Evolutionary conservation across 306 rosid species (phyloP).

Genomic region (Astragalus glycyphyllos): DNA sequence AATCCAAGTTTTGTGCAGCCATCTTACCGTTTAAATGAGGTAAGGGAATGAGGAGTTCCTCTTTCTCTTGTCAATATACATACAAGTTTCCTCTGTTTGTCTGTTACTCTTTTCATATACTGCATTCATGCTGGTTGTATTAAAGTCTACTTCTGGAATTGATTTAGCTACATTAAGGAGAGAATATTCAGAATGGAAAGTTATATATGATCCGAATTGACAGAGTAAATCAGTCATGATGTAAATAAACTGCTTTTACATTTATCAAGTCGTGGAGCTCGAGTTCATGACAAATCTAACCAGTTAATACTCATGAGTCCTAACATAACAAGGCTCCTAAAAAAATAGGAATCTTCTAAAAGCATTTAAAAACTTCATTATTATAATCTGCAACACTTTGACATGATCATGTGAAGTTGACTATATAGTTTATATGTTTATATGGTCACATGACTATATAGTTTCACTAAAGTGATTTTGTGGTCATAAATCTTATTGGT

Average conservation of each 20-base stretch:
- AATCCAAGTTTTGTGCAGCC: slow-evolving; percentile 92
- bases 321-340: background rate
- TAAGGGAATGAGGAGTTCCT: slow-evolving; percentile 41
- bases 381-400: background rate
- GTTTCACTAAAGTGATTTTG: slow-evolving; percentile 15
- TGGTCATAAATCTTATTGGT: slow-evolving; percentile 28
- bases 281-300: slow-evolving; percentile 23
- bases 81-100: background rate
- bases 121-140: slow-evolving; percentile 24
- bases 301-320: background rate
- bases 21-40: slow-evolving; percentile 84
- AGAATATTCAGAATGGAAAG: slow-evolving; percentile 29
- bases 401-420: background rate
- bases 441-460: background rate
- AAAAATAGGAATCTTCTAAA: background rate
- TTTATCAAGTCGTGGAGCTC: background rate
- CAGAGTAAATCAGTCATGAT: slow-evolving; percentile 12
- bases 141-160: slow-evolving; percentile 26
- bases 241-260: slow-evolving; percentile 4
- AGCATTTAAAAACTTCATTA: background rate
- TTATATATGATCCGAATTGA: slow-evolving; percentile 6
- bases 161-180: slow-evolving; percentile 21
- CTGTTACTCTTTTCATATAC: slow-evolving; percentile 7
- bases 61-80: slow-evolving; percentile 25
- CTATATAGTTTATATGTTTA: background rate